Evolutionary conservation across 1,284 basidiomycete species (phyloP), one percentile per base, ranked within the genome.

Genomic region (Trichosporon faecale): DNA sequence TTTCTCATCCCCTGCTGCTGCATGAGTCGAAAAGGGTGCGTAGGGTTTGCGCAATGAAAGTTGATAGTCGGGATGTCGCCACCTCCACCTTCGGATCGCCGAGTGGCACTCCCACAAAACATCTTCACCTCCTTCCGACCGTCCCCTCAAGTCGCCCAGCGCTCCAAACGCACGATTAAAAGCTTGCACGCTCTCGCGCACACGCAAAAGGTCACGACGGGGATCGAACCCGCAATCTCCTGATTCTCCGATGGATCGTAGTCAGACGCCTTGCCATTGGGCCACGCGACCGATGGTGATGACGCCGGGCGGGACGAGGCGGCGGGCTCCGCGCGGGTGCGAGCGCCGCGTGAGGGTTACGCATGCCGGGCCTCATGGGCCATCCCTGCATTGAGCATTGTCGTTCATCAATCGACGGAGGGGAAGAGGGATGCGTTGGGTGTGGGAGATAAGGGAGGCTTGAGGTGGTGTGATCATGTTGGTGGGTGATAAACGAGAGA

Each of bases 201-300:
- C 49, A 52, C 49, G 49, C 49, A 60, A 49, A 29, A 68, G 67
- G 67, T 68, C 67, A 68, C 61, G 67, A 68, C 67, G 67, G 67
- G 67, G 67, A 57, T 68, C 67, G 67, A 68, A 68, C 67, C 67
- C 67, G 67, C 67, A 52, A 68, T 68, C 67, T 68, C 67, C 67
- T 64, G 67, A 68, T 68, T 12, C 8, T 46, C 67, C 46, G n/a
- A 25, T 37, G 23, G 52, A 33, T 68, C 67, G 67, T 68, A 68
- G 67, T 68, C 67, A 68, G 67, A 68, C 67, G 67, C 67, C 55
- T 63, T 68, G 67, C 67, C 67, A 68, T 68, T 68, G 57, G 55
- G 67, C 67, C 67, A 68, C 67, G 61, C 67, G 67, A 68, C 67
- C 67, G 21, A 52, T 23, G 46, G 8, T 52, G 18, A 25, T 11